A percentile compares a stretch with the other conserved stretches of the same genome.
These are phyloP conservation scores for Pharnaceum exiguum DNA, from an alignment of 148 eudicot species.

Conservation along the genomic window DNA sequence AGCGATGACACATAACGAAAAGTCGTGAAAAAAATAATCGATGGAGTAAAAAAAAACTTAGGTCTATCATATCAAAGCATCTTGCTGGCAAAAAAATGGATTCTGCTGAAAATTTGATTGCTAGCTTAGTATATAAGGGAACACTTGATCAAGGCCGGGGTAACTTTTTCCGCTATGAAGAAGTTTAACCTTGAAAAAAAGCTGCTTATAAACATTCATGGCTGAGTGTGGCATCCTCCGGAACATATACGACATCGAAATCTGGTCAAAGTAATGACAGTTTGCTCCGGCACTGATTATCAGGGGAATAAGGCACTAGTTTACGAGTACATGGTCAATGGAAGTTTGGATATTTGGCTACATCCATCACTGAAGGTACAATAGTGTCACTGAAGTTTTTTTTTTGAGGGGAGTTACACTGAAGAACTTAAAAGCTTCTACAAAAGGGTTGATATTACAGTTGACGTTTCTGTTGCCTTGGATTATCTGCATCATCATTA, in stretches of 20 bases:
- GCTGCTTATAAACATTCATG: slow-evolving; percentile 12
- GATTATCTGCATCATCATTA: slow-evolving; percentile 31
- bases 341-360: slow-evolving; percentile 11
- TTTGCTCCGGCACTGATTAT: slow-evolving; percentile 10
- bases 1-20: neutral
- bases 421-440: neutral
- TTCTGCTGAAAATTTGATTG: slow-evolving; percentile 17
- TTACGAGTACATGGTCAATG: slow-evolving; percentile 10
- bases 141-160: neutral
- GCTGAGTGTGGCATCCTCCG: slow-evolving; percentile 11
- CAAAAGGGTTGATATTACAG: slow-evolving; percentile 12
- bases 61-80: slow-evolving; percentile 16
- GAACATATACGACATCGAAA: slow-evolving; percentile 13
- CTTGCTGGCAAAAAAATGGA: slow-evolving; percentile 19
- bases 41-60: too few relatives aligned
- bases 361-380: neutral
- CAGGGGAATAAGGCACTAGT: slow-evolving; percentile 10
- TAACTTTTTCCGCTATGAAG: slow-evolving; percentile 4
- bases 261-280: slow-evolving; percentile 13
- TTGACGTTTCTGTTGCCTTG: slow-evolving; percentile 31
- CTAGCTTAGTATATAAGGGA: slow-evolving; percentile 20
- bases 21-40: too few relatives aligned
- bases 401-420: too few relatives aligned
- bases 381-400: too few relatives aligned
- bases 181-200: slow-evolving; percentile 7